Evolutionary conservation across 306 rosid genomes (phyloP).

Genomic region (Lathyrus sativus): DNA sequence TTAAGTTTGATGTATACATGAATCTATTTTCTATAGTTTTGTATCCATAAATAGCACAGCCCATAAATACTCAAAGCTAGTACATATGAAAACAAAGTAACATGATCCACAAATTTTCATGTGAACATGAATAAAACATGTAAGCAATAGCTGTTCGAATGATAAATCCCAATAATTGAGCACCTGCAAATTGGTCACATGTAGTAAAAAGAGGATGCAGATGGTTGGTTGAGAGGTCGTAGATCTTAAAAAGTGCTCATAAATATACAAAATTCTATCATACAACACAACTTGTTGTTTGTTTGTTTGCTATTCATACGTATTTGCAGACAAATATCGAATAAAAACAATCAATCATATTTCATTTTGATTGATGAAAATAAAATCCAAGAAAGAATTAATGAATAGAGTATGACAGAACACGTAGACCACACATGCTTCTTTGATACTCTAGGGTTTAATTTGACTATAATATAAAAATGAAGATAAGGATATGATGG

Average conservation of each 20-base stretch:
- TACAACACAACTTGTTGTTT: background rate
- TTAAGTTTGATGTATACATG: background rate
- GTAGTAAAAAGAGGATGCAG: slow-evolving; percentile 46
- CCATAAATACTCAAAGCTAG: background rate
- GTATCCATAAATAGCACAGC: slow-evolving; percentile 14
- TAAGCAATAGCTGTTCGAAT: slow-evolving; percentile 13
- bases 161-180: slow-evolving; percentile 49
- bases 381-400: background rate
- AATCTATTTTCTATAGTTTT: background rate
- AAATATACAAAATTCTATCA: slow-evolving; percentile 34
- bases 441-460: background rate
- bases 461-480: background rate
- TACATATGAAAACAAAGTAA: slow-evolving; percentile 33
- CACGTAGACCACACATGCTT: background rate
- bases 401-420: background rate
- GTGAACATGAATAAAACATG: slow-evolving; percentile 38
- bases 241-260: slow-evolving; percentile 53
- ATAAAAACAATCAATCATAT: slow-evolving; percentile 35
- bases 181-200: slow-evolving; percentile 54
- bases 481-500: slow-evolving; percentile 44
- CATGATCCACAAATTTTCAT: slow-evolving; percentile 55
- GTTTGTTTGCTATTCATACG: background rate
- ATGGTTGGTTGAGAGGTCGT: slow-evolving; percentile 63
- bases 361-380: slow-evolving; percentile 6
- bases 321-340: slow-evolving; percentile 19